Conservation (phyloP, 805 yeast genomes). For the Myxozyma sirexii region DNA sequence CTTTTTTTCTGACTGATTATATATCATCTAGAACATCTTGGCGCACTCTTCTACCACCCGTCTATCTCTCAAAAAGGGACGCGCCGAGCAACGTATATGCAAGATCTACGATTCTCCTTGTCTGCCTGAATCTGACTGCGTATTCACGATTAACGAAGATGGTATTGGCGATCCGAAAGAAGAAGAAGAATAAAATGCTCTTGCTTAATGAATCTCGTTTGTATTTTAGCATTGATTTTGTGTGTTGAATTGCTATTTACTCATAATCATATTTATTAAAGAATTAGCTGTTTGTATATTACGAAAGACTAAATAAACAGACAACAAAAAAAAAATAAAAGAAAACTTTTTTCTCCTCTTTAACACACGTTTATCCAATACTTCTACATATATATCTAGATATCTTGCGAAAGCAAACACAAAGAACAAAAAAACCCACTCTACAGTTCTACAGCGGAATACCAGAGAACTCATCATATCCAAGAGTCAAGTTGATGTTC, state of each 20-base stretch:
- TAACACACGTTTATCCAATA: too few relatives aligned
- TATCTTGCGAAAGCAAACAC: too few relatives aligned
- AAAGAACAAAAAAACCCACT: not conserved
- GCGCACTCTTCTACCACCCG: constrained; percentile 97
- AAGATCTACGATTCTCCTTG: constrained; percentile 96
- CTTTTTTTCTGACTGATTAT: not conserved
- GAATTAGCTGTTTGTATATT: not conserved
- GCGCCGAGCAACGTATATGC: constrained; percentile 90
- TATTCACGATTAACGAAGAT: constrained; percentile 93
- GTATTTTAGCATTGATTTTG: not conserved
- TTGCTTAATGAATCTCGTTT: not conserved
- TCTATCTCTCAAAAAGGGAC: constrained; percentile 84
- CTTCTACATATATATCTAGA: too few relatives aligned
- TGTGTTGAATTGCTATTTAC: not conserved
- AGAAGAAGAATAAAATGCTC: constrained; percentile 52
- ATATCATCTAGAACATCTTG: constrained; percentile 61
- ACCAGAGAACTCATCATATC: constrained; percentile 93
- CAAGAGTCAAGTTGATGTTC: constrained; percentile 86
- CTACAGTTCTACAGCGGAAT: constrained; percentile 78
- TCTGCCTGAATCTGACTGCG: constrained; percentile 91
- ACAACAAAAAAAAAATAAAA: too few relatives aligned
- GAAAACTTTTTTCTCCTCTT: too few relatives aligned
- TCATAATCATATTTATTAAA: not conserved
- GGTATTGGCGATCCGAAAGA: constrained; percentile 96
- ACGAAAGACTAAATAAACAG: not conserved